These are phyloP conservation scores for Pichia sp. DNA, from an alignment of 1,139 yeast genomes.

Conservation along the genomic window DNA sequence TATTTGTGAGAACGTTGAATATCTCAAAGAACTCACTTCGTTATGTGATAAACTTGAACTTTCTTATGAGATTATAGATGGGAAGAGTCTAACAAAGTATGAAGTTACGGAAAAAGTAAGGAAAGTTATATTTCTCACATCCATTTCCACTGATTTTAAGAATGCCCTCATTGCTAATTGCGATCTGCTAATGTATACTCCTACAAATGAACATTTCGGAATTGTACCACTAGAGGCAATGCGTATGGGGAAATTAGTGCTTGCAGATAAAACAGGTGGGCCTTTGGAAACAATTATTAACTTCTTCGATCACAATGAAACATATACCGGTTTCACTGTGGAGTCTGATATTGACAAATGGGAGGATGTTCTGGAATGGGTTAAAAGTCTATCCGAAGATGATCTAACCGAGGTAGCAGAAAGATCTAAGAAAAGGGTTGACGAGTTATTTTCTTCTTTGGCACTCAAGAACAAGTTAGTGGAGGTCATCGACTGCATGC, in stretches of 20 bases:
- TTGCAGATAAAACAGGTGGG: constrained; percentile 88
- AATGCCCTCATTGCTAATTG: constrained; percentile 54
- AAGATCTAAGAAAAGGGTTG: constrained; percentile 17
- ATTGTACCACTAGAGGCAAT: constrained; percentile 96
- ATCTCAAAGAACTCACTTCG: constrained; percentile 51
- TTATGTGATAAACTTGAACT: constrained; percentile 43
- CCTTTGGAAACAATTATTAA: constrained; percentile 71
- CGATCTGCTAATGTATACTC: constrained; percentile 72
- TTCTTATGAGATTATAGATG: constrained; percentile 19
- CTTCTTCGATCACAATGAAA: constrained; percentile 25
- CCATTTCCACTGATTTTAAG: constrained; percentile 62
- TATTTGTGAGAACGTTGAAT: constrained; percentile 69
- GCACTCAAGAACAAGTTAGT: constrained; percentile 19
- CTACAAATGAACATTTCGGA: constrained; percentile 91
- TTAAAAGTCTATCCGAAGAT: constrained; percentile 28
- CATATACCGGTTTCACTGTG: constrained; percentile 74
- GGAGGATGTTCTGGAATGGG: constrained; percentile 50
- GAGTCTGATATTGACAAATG: constrained; percentile 51
- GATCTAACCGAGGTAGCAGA: constrained; percentile 22
- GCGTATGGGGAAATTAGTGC: constrained; percentile 74
- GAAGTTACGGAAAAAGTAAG: constrained; percentile 13
- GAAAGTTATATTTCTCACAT: constrained; percentile 70
- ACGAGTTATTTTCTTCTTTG: constrained; percentile 20
- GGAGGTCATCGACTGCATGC: constrained; percentile 12
- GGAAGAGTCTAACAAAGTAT: background rate